These are phyloP conservation scores for Capsicum chinense DNA, from an alignment of 257 asterid genomes.

Conservation along the genomic window DNA sequence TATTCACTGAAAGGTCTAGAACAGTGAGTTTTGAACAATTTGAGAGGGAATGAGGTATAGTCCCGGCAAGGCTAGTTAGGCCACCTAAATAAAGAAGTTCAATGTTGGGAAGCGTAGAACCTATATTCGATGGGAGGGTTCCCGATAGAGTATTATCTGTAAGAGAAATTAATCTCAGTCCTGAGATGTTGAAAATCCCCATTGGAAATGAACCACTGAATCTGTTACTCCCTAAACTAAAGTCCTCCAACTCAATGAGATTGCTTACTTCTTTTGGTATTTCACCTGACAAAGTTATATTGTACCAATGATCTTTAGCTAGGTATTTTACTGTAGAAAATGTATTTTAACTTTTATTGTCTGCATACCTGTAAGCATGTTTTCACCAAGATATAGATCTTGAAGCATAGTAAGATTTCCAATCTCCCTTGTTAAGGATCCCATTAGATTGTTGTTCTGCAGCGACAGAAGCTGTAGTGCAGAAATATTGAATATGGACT, in stretches of 20 bases:
- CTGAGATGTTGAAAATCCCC: constrained; percentile 32
- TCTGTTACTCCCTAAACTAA: background rate
- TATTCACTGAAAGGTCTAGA: constrained; percentile 23
- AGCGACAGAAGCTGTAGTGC: constrained; percentile 31
- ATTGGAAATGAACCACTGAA: constrained; percentile 14
- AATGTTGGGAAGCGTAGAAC: constrained; percentile 38
- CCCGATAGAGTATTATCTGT: constrained; percentile 20
- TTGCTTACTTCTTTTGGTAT: constrained; percentile 27
- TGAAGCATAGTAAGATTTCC: constrained; percentile 41
- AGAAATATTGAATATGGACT: constrained; percentile 35
- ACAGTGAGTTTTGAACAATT: constrained; percentile 31
- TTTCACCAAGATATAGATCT: constrained; percentile 25
- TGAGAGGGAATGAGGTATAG: constrained; percentile 41
- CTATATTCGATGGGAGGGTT: constrained; percentile 38
- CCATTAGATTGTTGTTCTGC: constrained; percentile 32
- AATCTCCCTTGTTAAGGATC: constrained; percentile 34
- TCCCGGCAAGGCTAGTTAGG: constrained; percentile 36
- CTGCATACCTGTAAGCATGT: constrained; percentile 9
- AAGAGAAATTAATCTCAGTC: constrained; percentile 4
- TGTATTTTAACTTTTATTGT: background rate
- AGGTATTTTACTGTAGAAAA: background rate
- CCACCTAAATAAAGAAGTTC: constrained; percentile 30
- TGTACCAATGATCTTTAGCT: background rate
- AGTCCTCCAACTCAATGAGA: constrained; percentile 15
- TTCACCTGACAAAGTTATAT: constrained; percentile 13